These are phyloP conservation scores for Pogostemon cablin DNA, from an alignment of 257 asterid species.

Conservation along the genomic window DNA sequence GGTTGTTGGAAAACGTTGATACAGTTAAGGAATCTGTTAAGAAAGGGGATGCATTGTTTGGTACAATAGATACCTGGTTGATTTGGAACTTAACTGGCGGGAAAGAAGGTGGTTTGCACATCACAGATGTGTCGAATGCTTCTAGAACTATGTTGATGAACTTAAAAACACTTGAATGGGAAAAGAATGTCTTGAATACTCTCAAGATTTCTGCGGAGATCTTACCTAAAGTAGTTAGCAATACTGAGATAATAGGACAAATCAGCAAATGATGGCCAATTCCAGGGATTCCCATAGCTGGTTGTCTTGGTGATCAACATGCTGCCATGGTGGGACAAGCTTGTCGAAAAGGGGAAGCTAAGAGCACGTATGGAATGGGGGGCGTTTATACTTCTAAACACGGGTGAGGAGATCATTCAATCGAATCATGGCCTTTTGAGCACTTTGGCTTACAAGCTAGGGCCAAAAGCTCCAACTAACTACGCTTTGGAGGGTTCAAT, in stretches of 20 bases:
- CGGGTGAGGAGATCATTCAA: conserved; percentile 65
- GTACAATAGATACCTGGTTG: conserved; percentile 92
- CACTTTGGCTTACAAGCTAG: conserved; percentile 86
- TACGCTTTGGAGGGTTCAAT: conserved; percentile 97
- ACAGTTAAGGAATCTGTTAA: conserved; percentile 62
- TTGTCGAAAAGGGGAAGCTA: conserved; percentile 85
- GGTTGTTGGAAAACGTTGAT: conserved; percentile 84
- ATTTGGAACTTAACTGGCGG: conserved; percentile 98
- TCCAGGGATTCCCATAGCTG: conserved; percentile 77
- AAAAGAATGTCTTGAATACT: conserved; percentile 50
- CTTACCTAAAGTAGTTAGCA: conserved; percentile 74
- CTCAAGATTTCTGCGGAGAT: conserved; percentile 53
- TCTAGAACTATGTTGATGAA: conserved; percentile 96
- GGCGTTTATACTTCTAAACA: conserved; percentile 85
- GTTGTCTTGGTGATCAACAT: conserved; percentile 98
- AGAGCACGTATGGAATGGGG: conserved; percentile 93
- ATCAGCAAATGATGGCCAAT: conserved; percentile 79
- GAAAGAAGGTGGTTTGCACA: conserved; percentile 61
- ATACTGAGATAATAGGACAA: conserved; percentile 76
- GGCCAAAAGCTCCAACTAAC: conserved; percentile 80
- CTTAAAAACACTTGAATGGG: conserved; percentile 87
- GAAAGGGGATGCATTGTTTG: conserved; percentile 86
- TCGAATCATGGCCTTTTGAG: conserved; percentile 82
- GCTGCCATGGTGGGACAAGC: conserved; percentile 97
- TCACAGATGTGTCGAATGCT: conserved; percentile 92